Conservation (phyloP, 495 filamentous ascomycete genomes). For the Stereocaulon alpinum region DNA sequence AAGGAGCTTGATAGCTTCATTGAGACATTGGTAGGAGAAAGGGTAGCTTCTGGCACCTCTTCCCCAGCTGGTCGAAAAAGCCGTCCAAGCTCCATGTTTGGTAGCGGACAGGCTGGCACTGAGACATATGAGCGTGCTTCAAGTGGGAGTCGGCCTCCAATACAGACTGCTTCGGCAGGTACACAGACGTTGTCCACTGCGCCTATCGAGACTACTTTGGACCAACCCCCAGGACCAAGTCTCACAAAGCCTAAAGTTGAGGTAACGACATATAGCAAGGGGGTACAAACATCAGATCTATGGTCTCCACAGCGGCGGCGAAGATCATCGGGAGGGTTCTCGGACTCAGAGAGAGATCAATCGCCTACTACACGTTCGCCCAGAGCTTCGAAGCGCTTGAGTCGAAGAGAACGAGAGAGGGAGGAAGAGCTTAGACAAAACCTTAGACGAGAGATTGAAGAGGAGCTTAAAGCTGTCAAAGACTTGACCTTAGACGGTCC, state of each 20-base stretch:
- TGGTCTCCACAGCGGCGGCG: conserved; percentile 28
- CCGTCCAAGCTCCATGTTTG: conserved; percentile 75
- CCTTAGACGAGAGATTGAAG: conserved; percentile 81
- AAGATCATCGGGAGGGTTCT: conserved; percentile 43
- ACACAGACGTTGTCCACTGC: conserved; percentile 62
- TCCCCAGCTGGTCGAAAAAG: conserved; percentile 57
- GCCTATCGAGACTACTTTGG: conserved; percentile 60
- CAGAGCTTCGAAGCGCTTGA: conserved; percentile 54
- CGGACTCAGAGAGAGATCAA: conserved; percentile 48
- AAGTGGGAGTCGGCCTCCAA: conserved; percentile 6
- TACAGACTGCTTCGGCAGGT: conserved; percentile 15
- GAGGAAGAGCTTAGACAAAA: conserved; percentile 84
- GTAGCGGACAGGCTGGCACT: conserved; percentile 60
- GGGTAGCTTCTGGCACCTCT: conserved; percentile 42
- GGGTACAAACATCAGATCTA: conserved; percentile 65
- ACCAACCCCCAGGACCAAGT: conserved; percentile 53
- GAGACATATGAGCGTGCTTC: conserved; percentile 49
- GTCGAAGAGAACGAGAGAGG: conserved; percentile 62
- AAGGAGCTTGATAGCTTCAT: conserved; percentile 79
- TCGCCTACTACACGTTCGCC: conserved; percentile 33
- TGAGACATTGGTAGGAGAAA: conserved; percentile 64
- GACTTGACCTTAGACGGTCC: conserved; percentile 45
- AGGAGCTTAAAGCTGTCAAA: conserved; percentile 66
- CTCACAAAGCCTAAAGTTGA: conserved; percentile 66
- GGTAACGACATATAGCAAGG: conserved; percentile 88